Conservation (phyloP, 2,329 filamentous ascomycete genomes). For the Monosporascus sp. region DNA sequence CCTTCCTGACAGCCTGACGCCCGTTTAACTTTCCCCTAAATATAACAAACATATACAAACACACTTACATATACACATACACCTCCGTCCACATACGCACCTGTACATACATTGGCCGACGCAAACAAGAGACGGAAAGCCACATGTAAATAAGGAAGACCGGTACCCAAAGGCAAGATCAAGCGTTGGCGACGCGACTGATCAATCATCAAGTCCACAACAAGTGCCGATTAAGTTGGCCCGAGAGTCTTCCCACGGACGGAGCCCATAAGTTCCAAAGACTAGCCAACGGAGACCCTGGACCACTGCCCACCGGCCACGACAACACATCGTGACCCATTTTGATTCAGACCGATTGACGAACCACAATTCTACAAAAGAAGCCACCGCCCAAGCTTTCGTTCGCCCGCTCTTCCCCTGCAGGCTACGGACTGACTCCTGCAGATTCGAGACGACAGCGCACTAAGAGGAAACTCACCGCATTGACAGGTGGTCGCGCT, state of each 20-base stretch:
- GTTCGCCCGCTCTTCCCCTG: background rate
- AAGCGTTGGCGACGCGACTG: no score
- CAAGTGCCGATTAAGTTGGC: background rate
- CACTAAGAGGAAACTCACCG: background rate
- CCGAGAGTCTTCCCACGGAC: background rate
- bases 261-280: background rate
- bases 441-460: no score
- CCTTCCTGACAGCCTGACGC: no score
- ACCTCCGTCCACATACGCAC: no score
- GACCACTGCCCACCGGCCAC: background rate
- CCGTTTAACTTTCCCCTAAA: no score
- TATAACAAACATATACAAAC: no score
- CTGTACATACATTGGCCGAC: no score
- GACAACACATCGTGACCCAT: background rate
- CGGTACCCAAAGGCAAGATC: no score
- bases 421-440: background rate
- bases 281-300: background rate
- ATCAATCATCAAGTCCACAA: background rate
- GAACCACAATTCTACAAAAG: background rate
- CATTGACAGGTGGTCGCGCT: constrained; percentile 15
- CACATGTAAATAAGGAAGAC: no score
- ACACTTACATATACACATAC: no score
- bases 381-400: background rate
- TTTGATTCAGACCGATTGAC: background rate
- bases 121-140: no score